These are phyloP conservation scores for Salvia sclarea DNA, from an alignment of 305 asterid genomes.

Conservation along the genomic window DNA sequence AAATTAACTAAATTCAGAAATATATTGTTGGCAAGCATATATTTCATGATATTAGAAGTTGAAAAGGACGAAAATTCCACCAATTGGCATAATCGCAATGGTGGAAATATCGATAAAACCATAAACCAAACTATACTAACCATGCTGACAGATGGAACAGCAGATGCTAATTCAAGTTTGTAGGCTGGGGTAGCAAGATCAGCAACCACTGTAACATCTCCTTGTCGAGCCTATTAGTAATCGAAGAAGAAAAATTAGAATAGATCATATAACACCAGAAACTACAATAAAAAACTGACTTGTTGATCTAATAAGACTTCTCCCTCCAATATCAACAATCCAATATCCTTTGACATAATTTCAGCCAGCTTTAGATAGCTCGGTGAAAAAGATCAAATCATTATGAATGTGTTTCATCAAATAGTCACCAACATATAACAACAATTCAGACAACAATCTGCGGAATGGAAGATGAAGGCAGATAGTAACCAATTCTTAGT, in stretches of 20 bases:
- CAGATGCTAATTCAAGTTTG: slow-evolving; percentile 67
- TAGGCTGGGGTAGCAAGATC: slow-evolving; percentile 77
- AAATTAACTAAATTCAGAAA: background rate
- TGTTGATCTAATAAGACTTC: no score
- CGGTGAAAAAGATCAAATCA: background rate
- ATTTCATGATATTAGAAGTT: background rate
- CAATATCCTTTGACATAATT: background rate
- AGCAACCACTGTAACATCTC: slow-evolving; percentile 78
- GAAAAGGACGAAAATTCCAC: slow-evolving; percentile 11
- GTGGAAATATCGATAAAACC: background rate
- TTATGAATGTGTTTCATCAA: background rate
- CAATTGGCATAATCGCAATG: slow-evolving; percentile 1
- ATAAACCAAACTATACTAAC: slow-evolving; percentile 42
- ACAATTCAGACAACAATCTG: slow-evolving; percentile 7
- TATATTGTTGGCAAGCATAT: slow-evolving; percentile 16
- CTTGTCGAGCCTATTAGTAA: slow-evolving; percentile 64
- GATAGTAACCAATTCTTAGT: background rate
- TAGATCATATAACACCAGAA: slow-evolving; percentile 5
- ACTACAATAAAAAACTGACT: background rate
- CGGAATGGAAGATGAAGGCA: slow-evolving; percentile 5
- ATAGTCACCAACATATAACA: background rate
- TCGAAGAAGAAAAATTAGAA: slow-evolving; percentile 9
- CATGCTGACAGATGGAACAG: slow-evolving; percentile 74
- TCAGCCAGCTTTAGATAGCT: background rate
- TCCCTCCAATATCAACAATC: background rate